Base-by-base conservation (phyloP, 768 basidiomycete species). In the Plicaturopsis crispa region DNA sequence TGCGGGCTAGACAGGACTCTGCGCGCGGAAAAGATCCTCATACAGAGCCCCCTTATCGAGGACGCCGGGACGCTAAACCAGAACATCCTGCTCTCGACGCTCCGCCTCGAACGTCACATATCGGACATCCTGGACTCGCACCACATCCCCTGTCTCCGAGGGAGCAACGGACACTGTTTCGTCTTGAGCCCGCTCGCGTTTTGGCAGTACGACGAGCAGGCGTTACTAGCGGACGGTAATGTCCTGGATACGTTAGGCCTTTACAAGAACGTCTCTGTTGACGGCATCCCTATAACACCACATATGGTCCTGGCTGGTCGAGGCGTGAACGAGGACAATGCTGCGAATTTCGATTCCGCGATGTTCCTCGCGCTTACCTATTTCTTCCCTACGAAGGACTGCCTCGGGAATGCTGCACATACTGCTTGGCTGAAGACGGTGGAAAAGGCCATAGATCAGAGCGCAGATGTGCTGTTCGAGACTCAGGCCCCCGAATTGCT, bases 231-330 rank as follows among this genome's bases (percentile, higher is more conserved):
- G 4, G 82, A 84, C 52, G 37, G 49, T 30, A 70, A 78, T 48
- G 65, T 88, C 20, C 57, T 78, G 38, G 67, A 73, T 36, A 78
- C 83, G 1, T 62, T 90, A 42, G 72, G 67, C 42, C 40, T 59
- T 30, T 60, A 62, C 24, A 59, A 65, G 28, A 82, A 83, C 47
- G 56, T 74, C 20, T 70, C 80, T 14, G 50, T 78, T n/a, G 67
- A 70, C 34, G 80, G 78, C 19, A 69, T 90, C 20, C 67, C 73
- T 16, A 59, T 90, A 33, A 80, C 76, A 7, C 73, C 81, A 2
- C 67, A 74, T 31, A 88, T 88, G 81, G 82, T 88, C 21, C 61
- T 91, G 24, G 84, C 84, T 6, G 80, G 84, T 14, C 67, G 83
- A 41, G 77, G 73, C 17, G 65, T 65, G 12, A 67, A 64, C 35